Conservation (phyloP, 192 early-diverging fungal genomes). For the Mortierella alpina region DNA sequence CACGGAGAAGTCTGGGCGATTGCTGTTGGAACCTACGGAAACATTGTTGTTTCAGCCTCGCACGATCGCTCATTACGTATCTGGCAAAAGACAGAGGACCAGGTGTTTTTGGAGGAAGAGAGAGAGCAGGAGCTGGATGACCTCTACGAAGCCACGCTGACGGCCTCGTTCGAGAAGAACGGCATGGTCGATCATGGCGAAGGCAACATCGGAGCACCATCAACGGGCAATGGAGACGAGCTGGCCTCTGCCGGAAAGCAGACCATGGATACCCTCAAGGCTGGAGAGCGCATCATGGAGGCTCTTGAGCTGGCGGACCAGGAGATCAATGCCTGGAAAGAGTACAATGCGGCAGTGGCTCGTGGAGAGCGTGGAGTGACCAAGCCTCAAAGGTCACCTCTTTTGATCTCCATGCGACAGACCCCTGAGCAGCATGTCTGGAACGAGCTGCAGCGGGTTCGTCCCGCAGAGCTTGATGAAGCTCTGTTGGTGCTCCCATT, state of each 20-base stretch:
- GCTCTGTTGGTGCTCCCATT: slow-evolving; percentile 92
- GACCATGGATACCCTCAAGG: slow-evolving; percentile 95
- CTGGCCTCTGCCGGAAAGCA: slow-evolving; percentile 83
- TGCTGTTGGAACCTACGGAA: slow-evolving; percentile 89
- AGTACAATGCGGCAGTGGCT: slow-evolving; percentile 64
- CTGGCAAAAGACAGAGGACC: slow-evolving; percentile 96
- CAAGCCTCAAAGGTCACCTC: slow-evolving; percentile 51
- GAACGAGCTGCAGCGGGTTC: slow-evolving; percentile 78
- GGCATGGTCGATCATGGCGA: slow-evolving; percentile 58
- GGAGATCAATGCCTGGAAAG: slow-evolving; percentile 76
- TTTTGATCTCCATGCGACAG: slow-evolving; percentile 51
- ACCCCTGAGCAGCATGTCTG: slow-evolving; percentile 83
- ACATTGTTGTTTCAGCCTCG: slow-evolving; percentile 86
- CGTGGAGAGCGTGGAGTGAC: slow-evolving; percentile 40
- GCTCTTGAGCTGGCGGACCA: slow-evolving; percentile 91
- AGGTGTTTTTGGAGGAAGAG: slow-evolving; percentile 95
- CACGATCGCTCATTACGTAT: slow-evolving; percentile 96
- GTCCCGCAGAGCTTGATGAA: slow-evolving; percentile 88
- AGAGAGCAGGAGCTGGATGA: slow-evolving; percentile 94
- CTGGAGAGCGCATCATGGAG: slow-evolving; percentile 94
- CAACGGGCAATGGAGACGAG: slow-evolving; percentile 58
- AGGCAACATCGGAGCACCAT: slow-evolving; percentile 58
- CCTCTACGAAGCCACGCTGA: slow-evolving; percentile 82
- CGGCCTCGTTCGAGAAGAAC: slow-evolving; percentile 72
- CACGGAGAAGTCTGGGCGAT: slow-evolving; percentile 96